Evolutionary conservation across 2,329 filamentous ascomycete species (phyloP), one percentile per base, ranked within the genome.

Genomic region (Orbilia ellipsospora): DNA sequence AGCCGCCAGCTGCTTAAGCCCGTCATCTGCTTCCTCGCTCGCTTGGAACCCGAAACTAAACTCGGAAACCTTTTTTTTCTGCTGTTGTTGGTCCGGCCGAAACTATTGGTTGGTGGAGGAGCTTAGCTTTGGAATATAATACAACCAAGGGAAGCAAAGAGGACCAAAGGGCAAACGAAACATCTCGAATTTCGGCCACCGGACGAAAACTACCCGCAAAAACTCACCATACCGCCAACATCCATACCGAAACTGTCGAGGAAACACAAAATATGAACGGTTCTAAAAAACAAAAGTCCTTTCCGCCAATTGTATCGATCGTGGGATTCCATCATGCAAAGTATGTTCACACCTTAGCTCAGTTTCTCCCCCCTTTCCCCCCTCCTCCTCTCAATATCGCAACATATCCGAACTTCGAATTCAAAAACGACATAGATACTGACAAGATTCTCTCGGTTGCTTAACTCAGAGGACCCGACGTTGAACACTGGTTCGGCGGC

Each of bases 401-500:
- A 36, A 36, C 8, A 6, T 13, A 31, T 20, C 50, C 18, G 20
- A 20, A 45, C 42, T 36, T 16, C 51, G 8, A 23, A 72, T n/a
- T 36, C 31, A 36, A 36, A 36, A 36, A 10, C 31, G 31, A 36
- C 31, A 36, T 36, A 36, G 10, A 36, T 7, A 10, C 31, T 36
- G 31, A 36, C 31, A 36, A 36, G 31, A 36, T 6, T 23, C 1
- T 36, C 31, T 36, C 10, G 31, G 10, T 36, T 36, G 31, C 1
- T 36, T 36, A 7, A 26, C 61, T 48, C 78, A 89, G 89, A 81
- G 95, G 95, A 7, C 95, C 95, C 36, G 95, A 99, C 84, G 91
- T 98, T 68, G 94, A 98, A 84, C 88, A 87, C 80, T 98, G 94
- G 92, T 92, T 97, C 81, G 93, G 93, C 77, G 88, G 84, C 40